Evolutionary conservation across 768 basidiomycete genomes (phyloP), one percentile per base, ranked within the genome.

Genomic region (Leccinum longicurvipes): DNA sequence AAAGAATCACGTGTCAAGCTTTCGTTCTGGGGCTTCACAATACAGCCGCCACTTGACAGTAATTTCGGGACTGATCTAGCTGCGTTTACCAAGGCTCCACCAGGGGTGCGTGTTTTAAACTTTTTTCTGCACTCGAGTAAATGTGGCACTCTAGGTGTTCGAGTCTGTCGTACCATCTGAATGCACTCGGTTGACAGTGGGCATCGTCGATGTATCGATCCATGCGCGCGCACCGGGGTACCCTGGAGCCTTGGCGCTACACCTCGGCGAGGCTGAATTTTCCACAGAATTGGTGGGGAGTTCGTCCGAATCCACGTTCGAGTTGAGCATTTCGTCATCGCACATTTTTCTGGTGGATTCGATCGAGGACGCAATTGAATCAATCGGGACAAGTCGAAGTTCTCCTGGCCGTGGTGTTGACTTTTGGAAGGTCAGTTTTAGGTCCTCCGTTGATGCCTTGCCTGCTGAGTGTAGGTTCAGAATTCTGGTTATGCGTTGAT

Each of bases 131-230:
- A 19, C 23, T 51, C 58, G 47, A 57, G 49, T 25, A 39, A 41
- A 56, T 23, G 28, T 19, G 25, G 47, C 27, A 17, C 47, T 32
- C 6, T 57, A 85, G 93, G 88, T 90, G 1, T 99, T 99, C 65
- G 95, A 95, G 69, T 81, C 92, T 23, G 93, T 97, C 12, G 83
- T 93, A 15, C 97, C 97, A 1, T 93, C 80, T 53, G 97, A 98
- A 67, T 74, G 87, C 42, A 98, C 93, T 6, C 75, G 77, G 11
- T 72, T 98, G 24, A 74, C 78, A n/a, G 57, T 95, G 31, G 81
- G 79, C 59, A 63, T 93, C 21, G 56, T 74, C 17, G 87, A 94
- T 62, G 81, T 84, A 10, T 89, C 91, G 0, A 62, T 91, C 11
- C 83, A 85, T 49, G 56, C 82, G 1, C 74, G 82, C 21, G 80